phyloP scores from a whole-genome alignment of 352 stramenopile species.

The Phytopythium chamaehyphon region DNA sequence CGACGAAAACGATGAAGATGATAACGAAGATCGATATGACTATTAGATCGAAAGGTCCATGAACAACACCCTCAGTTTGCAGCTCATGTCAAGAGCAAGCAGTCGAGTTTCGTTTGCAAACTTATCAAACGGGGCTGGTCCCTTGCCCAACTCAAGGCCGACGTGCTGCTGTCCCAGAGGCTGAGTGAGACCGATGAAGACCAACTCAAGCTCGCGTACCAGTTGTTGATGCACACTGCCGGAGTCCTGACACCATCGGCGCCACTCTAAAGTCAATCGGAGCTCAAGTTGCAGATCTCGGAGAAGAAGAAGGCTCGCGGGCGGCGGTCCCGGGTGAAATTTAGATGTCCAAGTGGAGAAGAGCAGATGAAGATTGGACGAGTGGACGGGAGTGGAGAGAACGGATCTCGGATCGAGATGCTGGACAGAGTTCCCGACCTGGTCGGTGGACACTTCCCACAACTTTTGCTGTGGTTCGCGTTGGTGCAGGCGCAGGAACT shows the following conservation, averaged over 20 bases:
- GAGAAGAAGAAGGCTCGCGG: not conserved
- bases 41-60: too few relatives aligned
- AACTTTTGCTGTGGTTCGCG: conserved; percentile 51
- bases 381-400: not conserved
- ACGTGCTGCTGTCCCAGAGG: conserved; percentile 29
- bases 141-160: conserved; percentile 39
- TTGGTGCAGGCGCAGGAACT: conserved; percentile 66
- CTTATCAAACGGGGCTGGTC: too few relatives aligned
- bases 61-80: too few relatives aligned
- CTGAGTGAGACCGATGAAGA: conserved; percentile 48
- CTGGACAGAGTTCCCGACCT: conserved; percentile 53
- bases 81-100: too few relatives aligned
- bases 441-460: conserved; percentile 35
- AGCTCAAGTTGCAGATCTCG: conserved; percentile 25
- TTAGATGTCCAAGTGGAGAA: conserved; percentile 49
- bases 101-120: too few relatives aligned
- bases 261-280: conserved; percentile 25
- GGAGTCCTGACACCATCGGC: conserved; percentile 46
- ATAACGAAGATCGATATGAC: too few relatives aligned
- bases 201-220: conserved; percentile 68
- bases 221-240: conserved; percentile 51
- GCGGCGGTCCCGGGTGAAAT: conserved; percentile 20
- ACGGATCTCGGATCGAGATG: conserved; percentile 27
- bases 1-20: too few relatives aligned
- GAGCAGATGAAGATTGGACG: conserved; percentile 27